Evolutionary conservation across 1,139 yeast species (phyloP), one percentile per base, ranked within the genome.

Genomic region (Geotrichum aggregatum): DNA sequence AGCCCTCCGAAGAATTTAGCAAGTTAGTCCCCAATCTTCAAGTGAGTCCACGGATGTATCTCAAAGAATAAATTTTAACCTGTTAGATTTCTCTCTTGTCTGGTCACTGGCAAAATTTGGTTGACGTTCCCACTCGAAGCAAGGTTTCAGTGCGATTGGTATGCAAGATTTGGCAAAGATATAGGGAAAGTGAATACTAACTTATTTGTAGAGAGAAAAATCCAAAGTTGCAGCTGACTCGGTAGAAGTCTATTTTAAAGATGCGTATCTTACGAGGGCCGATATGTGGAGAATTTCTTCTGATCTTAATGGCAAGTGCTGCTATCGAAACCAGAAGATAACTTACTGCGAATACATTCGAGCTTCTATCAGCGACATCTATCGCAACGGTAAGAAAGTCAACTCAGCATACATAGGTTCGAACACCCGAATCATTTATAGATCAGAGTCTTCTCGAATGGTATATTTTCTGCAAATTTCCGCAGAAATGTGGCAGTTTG

Each of bases 401-500:
- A 66, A 65, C 49, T 77, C 80, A 6, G 83, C 80, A 3, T 87
- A 82, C 62, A 74, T 92, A 47, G 86, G 91, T 1, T 79, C 79
- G 14, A 76, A 80, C 33, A 91, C 98, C 3, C 84, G 84, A 59
- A 72, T 92, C 18, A 87, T 89, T 0, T 92, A 86, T 64, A 76
- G 98, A 49, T 87, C 96, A 0, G 97, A 92, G 62, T 84, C 96
- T 44, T 95, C 98, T 1, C 80, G 87, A 54, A 71, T 91, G 55
- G 79, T 89, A 11, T 87, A 91, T 47, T 74, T 94, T 56, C 82
- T 94, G 49, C 98, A 94, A 66, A 80, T 91, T 59, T 87, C 97
- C 1, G 77, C 85, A 40, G 99, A 94, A 64, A 94, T 92, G 97
- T 94, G 98, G 95, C 89, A 91, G 65, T 94, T 94, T 67, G 98